A percentile compares a stretch with the other conserved stretches of the same genome.
Evolutionary conservation across 2,329 filamentous ascomycete genomes (phyloP).

Genomic region (Metarhizium sp.): DNA sequence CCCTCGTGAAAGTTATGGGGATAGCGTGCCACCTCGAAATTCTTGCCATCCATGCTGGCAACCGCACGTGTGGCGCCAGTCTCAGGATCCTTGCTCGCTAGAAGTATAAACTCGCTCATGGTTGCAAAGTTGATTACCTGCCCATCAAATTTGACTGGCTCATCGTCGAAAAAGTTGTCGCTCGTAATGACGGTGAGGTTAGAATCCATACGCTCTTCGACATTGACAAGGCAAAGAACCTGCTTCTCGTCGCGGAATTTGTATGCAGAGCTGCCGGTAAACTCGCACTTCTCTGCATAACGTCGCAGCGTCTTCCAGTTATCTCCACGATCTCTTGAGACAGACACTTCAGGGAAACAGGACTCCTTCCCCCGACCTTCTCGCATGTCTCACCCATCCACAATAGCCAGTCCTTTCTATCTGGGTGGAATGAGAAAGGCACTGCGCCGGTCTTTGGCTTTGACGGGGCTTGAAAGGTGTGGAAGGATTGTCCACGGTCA

Average conservation of each 20-base stretch:
- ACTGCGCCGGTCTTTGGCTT: constrained; percentile 28
- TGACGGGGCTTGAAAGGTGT: constrained; percentile 62
- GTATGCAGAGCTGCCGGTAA: constrained; percentile 59
- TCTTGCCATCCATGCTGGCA: constrained; percentile 74
- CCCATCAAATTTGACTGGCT: constrained; percentile 36
- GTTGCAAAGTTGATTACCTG: constrained; percentile 74
- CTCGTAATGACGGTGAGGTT: constrained; percentile 65
- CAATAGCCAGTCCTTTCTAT: constrained; percentile 80
- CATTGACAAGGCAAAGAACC: constrained; percentile 47
- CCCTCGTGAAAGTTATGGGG: constrained; percentile 74
- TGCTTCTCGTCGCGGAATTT: constrained; percentile 42
- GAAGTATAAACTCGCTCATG: constrained; percentile 94
- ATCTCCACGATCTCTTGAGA: constrained; percentile 71
- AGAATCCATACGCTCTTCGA: constrained; percentile 51
- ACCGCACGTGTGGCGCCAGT: constrained; percentile 64
- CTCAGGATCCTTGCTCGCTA: constrained; percentile 65
- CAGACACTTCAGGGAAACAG: constrained; percentile 67
- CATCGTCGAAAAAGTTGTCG: constrained; percentile 63
- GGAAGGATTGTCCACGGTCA: constrained; percentile 65
- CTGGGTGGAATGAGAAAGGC: constrained; percentile 71
- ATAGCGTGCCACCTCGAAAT: constrained; percentile 77
- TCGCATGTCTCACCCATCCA: constrained; percentile 76
- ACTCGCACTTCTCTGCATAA: constrained; percentile 75
- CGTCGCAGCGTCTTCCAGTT: constrained; percentile 67
- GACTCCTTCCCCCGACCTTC: constrained; percentile 33